These are phyloP conservation scores for Luffa aegyptiaca DNA, from an alignment of 306 rosid species.

Conservation along the genomic window DNA sequence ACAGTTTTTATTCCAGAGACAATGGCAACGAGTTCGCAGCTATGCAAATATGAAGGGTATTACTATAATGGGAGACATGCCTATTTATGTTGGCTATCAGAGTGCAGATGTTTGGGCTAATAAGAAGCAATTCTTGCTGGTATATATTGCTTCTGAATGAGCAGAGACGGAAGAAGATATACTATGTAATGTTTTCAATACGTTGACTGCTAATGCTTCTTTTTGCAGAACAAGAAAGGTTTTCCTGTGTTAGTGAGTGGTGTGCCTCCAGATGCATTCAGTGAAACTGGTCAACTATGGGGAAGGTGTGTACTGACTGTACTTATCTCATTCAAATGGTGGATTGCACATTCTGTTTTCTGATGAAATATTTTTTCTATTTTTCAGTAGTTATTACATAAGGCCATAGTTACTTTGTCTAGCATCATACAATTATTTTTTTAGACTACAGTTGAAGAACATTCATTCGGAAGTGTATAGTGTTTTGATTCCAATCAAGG, in stretches of 20 bases:
- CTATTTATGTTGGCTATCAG: slow-evolving; percentile 95
- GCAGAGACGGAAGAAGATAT: slow-evolving; percentile 11
- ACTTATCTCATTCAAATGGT: background rate
- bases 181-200: slow-evolving; percentile 3
- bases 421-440: background rate
- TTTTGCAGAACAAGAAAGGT: slow-evolving; percentile 65
- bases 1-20: slow-evolving; percentile 94
- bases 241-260: slow-evolving; percentile 90
- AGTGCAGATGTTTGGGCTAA: slow-evolving; percentile 99
- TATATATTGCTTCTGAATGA: slow-evolving; percentile 25
- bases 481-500: background rate
- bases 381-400: background rate
- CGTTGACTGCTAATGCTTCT: slow-evolving; percentile 4
- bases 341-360: background rate
- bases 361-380: background rate
- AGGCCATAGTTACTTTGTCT: background rate
- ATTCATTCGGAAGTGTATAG: background rate
- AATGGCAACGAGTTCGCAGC: slow-evolving; percentile 76
- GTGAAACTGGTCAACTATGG: slow-evolving; percentile 98
- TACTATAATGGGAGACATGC: slow-evolving; percentile 96
- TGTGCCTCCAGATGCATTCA: slow-evolving; percentile 94
- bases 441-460: background rate
- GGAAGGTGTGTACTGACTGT: slow-evolving; percentile 45
- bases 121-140: slow-evolving; percentile 74
- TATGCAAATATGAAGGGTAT: slow-evolving; percentile 68